Base-by-base conservation (phyloP, 1,284 basidiomycete species). In the Spongiforma sp. region DNA sequence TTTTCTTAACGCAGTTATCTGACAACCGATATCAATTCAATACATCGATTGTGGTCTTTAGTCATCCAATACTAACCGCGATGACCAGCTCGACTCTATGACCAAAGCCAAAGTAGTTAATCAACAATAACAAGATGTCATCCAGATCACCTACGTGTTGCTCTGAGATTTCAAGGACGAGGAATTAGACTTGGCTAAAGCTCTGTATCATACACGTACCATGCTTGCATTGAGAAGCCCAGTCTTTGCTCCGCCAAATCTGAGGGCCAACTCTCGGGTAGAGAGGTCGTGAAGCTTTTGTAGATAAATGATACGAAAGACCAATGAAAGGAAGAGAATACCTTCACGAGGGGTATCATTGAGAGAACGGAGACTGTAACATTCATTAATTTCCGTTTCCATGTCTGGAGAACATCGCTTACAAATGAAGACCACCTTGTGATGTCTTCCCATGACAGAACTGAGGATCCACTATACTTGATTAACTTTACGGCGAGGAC, bases 211-310 rank as follows among this genome's bases (percentile, higher is more conserved):
- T 34, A 24, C 14, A 78, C 83, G 60, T 72, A 91, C 91, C 84
- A 96, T 82, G 66, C 91, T 95, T 17, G 92, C 93, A 70, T 95
- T 95, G 50, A 95, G 78, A 37, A 95, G 80, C 19, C 92, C 93
- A 1, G 91, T 89, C 67, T 89, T 89, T 2, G 91, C 85, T 59
- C 94, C 93, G 14, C 94, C 91, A 33, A 92, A 84, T 53, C 90
- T 86, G 28, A 90, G 75, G 3, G 93, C 87, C 7, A 95, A 80
- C 63, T 95, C 91, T 67, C 87, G 84, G 0, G 92, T 95, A 0
- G 87, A 87, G 62, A 94, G 84, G 64, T 95, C 94, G 62, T 96
- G 90, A 43, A 96, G 80, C 83, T 91, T 60, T 52, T 11, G 5
- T 6, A 48, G 2, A 34, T 72, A 24, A 75, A 57, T 30, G 28